These are phyloP conservation scores for Cylindrodendrum hubeiense DNA, from an alignment of 2,329 filamentous ascomycete species.

Conservation along the genomic window DNA sequence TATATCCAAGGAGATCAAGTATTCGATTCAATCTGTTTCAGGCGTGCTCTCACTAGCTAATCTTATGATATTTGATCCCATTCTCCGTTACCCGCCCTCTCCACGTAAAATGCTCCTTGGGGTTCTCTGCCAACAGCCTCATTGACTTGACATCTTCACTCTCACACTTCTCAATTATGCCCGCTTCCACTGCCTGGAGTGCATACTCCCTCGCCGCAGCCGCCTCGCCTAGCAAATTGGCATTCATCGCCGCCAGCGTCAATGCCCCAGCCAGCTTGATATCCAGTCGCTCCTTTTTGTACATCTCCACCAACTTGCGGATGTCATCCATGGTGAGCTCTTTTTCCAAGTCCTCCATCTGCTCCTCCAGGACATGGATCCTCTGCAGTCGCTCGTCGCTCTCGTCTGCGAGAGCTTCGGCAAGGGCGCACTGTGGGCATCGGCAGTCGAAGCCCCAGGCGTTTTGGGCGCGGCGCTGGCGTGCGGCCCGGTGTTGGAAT, in stretches of 20 bases:
- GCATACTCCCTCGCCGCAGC: slow-evolving; percentile 11
- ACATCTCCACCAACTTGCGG: not conserved
- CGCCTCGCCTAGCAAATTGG: slow-evolving; percentile 1
- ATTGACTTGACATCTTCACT: not conserved
- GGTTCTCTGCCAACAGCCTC: slow-evolving; percentile 2
- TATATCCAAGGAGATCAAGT: not conserved
- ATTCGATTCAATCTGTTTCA: not conserved
- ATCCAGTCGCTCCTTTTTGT: slow-evolving; percentile 5
- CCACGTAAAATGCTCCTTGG: slow-evolving; percentile 6
- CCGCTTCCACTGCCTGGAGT: not conserved
- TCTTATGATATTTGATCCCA: not conserved
- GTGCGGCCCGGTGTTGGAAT: not conserved
- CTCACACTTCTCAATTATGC: not conserved
- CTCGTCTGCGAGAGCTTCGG: not conserved
- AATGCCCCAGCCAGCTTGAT: not conserved
- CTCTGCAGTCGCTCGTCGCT: slow-evolving; percentile 2
- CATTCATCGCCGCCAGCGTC: slow-evolving; percentile 3
- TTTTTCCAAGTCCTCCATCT: not conserved
- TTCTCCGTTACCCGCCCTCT: not conserved
- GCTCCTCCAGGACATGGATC: not conserved
- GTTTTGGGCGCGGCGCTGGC: not conserved
- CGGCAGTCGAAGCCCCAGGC: slow-evolving; percentile 14
- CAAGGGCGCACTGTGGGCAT: slow-evolving; percentile 1
- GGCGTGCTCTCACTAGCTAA: not conserved
- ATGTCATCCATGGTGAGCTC: not conserved